Base-by-base conservation (phyloP, 768 basidiomycete genomes). In the Lanmaoa pseudosensibilis region DNA sequence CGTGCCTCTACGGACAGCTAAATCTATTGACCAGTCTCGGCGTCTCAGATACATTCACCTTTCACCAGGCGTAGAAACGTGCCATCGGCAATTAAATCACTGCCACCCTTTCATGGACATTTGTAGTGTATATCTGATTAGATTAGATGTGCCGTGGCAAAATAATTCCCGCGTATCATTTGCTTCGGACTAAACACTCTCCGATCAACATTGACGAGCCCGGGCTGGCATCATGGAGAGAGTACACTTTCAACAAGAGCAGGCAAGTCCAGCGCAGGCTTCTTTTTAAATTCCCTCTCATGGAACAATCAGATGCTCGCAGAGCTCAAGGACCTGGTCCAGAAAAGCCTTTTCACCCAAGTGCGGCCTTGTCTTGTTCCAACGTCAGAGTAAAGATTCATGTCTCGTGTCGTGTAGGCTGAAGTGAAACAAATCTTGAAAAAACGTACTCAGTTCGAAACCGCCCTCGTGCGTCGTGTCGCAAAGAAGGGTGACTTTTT, bases 221-320 rank as follows among this genome's bases (percentile, higher is more conserved):
- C 21, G n/a, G 2, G 25, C 36, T 12, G n/a, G 45, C 62, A 73
- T 23, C 57, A 95, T 98, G 94, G 94, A 98, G 80, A 83, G 92
- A 61, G 94, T 96, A 0, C 90, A 96, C 56, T 95, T 88, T 65
- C 86, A 95, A 74, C 90, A 95, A 73, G 94, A 96, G 85, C 88
- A 91, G 85, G 87, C 82, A 54, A 49, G 77, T 54, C 27, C 51
- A 46, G 8, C 8, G 39, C 34, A 37, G 2, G 21, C 13, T 16
- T 52, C 1, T n/a, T 1, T n/a, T 23, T 5, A 34, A 47, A 25
- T 11, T 39, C 38, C 13, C 27, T 38, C 54, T 63, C 59, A 57
- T 55, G 25, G 34, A 39, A 45, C 48, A 21, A n/a, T 41, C 68
- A 90, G 83, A 95, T 94, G 86, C 90, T 96, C 83, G 83, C 87